A percentile compares a stretch with the other conserved stretches of the same genome.
phyloP scores from a whole-genome alignment of 2,329 filamentous ascomycete genomes.

The Scedosporium minutisporum region DNA sequence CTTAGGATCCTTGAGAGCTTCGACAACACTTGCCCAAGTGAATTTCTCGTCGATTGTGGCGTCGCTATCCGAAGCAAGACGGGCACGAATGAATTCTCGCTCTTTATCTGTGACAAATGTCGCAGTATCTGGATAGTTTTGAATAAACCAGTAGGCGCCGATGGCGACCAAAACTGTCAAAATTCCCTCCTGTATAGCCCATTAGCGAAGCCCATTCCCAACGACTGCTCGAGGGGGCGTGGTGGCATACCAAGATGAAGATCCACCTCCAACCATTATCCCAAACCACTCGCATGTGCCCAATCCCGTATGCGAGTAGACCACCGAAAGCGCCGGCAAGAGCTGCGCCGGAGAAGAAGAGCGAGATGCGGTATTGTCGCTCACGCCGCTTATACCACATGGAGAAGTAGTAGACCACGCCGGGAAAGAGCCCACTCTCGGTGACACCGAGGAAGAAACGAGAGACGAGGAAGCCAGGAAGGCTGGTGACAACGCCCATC shows the following conservation, averaged over 20 bases:
- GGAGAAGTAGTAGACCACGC: slow-evolving; percentile 39
- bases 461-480: slow-evolving; percentile 40
- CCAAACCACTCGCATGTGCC: slow-evolving; percentile 43
- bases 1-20: slow-evolving; percentile 57
- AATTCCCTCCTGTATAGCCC: slow-evolving; percentile 37
- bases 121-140: slow-evolving; percentile 54
- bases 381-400: slow-evolving; percentile 49
- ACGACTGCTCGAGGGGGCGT: rapidly evolving
- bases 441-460: slow-evolving; percentile 47
- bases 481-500: slow-evolving; percentile 37
- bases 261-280: slow-evolving; percentile 48
- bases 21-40: slow-evolving; percentile 53
- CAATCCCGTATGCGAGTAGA: slow-evolving; percentile 45
- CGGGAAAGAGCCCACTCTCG: slow-evolving; percentile 42
- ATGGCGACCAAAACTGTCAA: slow-evolving; percentile 42
- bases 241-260: slow-evolving; percentile 41
- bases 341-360: slow-evolving; percentile 46
- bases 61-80: slow-evolving; percentile 59
- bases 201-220: slow-evolving; percentile 24
- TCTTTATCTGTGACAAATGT: slow-evolving; percentile 46
- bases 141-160: slow-evolving; percentile 49
- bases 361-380: slow-evolving; percentile 42
- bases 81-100: slow-evolving; percentile 47
- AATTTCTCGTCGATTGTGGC: slow-evolving; percentile 60
- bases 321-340: slow-evolving; percentile 48